Evolutionary conservation across 1,284 basidiomycete genomes (phyloP), one percentile per base, ranked within the genome.

Genomic region (Cystobasidium slooffiae): DNA sequence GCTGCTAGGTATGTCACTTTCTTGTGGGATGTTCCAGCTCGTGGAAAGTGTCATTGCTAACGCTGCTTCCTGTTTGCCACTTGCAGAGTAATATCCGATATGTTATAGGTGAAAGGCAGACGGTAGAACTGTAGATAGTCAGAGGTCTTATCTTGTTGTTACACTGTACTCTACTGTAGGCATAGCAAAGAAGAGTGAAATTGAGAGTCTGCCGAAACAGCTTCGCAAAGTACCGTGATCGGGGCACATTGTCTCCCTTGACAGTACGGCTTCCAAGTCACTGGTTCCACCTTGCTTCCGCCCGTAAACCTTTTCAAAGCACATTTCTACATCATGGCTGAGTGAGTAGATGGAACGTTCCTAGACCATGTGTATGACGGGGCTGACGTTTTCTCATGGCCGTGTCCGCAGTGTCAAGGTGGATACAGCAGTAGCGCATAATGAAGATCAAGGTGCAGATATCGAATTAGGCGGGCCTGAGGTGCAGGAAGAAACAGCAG

Each of bases 1-100:
- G 75, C 81, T 16, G 70, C 82, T 10, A 78, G 78, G 56, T 77
- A 77, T 41, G 80, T 80, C 14, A 12, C 37, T 65, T 49, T 44
- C 14, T 24, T 49, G n/a, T 18, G 14, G 49, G 14, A 12, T 56
- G 14, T 37, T 56, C 53, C 7, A 8, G 3, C 3, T 31, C 31
- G 5, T 31, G 31, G 31, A 43, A 9, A 41, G 37, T 39, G 14
- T 22, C 24, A 78, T 74, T 81, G 6, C 81, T 70, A 77, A 37
- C 61, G 20, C 46, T 59, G 18, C 12, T 53, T 16, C 14, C 31
- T 16, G 18, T 31, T 24, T 20, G 8, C 7, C 16, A 16, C 9
- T n/a, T 9, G 47, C 53, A 73, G 70, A 66, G 51, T 56, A 12
- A 73, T 73, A 37, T 4, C 70, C 18, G 70, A 73, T 51, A 73